Evolutionary conservation across 1,284 basidiomycete species (phyloP), one percentile per base, ranked within the genome.

Genomic region (Ganoderma resinaceum): DNA sequence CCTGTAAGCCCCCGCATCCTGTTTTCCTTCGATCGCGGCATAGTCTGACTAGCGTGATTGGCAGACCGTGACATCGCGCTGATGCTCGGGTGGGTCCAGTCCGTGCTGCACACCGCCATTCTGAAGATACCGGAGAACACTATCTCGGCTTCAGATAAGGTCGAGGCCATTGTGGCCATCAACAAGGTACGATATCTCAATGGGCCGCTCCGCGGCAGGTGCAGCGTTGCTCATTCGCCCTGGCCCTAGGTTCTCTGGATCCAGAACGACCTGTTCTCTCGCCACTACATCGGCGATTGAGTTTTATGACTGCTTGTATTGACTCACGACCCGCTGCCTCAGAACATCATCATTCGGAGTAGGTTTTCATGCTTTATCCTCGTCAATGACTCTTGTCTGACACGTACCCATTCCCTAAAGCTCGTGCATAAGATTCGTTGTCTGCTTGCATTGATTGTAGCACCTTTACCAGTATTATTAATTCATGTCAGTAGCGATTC

Each of bases 211-310:
- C 16, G 16, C 35, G 52, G 31, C 38, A 16, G 3, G 3, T 46
- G 42, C 16, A n/a, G 16, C 53, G 57, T 62, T 60, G n/a, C 61
- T 68, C 8, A 66, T 26, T n/a, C 14, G 40, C 3, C 7, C 40
- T 68, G 29, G 43, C 60, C 23, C 12, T 29, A 84, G 82, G 76
- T 84, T 55, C 72, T 85, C 18, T 84, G 83, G 83, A 82, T 85
- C 31, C 84, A 86, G 72, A 86, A 85, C 64, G 84, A 84, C 63
- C 78, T 84, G n/a, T 84, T 84, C 68, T 79, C 83, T 14, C 80
- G 82, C 16, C 83, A 84, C 66, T 84, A 84, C 65, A 78, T 82
- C 62, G 70, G 78, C 61, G 78, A 79, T 66, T 78, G 64, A 70
- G 40, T 66, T 57, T 11, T 14, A 33, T 26, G 26, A 53, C 29